Conservation (phyloP, 2,329 filamentous ascomycete species). For the Monilinia laxa region DNA sequence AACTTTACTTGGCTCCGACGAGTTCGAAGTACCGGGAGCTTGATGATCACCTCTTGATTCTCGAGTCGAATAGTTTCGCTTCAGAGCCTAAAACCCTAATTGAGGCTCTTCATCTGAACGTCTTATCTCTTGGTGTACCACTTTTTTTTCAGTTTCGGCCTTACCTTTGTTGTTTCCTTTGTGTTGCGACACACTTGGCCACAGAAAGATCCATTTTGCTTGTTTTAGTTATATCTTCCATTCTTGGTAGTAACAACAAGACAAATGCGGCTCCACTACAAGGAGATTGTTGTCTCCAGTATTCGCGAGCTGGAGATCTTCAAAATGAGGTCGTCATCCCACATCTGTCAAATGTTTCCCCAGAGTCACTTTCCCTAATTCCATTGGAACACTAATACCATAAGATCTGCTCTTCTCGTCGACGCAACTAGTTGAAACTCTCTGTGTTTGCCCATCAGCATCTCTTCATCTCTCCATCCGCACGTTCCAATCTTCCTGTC, state of each 20-base stretch:
- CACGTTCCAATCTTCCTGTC: constrained; percentile 1
- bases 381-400: constrained; percentile 15
- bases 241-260: constrained; percentile 21
- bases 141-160: constrained; percentile 20
- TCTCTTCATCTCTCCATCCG: constrained; percentile 5
- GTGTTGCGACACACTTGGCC: constrained; percentile 23
- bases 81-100: constrained; percentile 1
- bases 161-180: constrained; percentile 20
- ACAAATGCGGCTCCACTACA: constrained; percentile 17
- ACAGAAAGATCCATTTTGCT: constrained; percentile 4
- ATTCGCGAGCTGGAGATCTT: constrained; percentile 11
- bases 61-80: not conserved
- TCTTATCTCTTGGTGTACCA: constrained; percentile 10
- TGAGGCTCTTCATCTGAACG: constrained; percentile 10
- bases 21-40: constrained; percentile 15
- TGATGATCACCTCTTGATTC: constrained; percentile 6
- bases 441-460: constrained; percentile 3
- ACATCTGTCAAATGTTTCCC: constrained; percentile 7
- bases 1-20: constrained; percentile 21
- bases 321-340: constrained; percentile 21
- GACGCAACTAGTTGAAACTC: constrained; percentile 1
- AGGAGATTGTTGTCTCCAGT: constrained; percentile 7
- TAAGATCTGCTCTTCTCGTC: constrained; percentile 11
- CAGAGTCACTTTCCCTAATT: constrained; percentile 17
- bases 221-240: constrained; percentile 12